Evolutionary conservation across 495 filamentous ascomycete genomes (phyloP), one percentile per base, ranked within the genome.

Genomic region (Barbatosphaeria neglecta): DNA sequence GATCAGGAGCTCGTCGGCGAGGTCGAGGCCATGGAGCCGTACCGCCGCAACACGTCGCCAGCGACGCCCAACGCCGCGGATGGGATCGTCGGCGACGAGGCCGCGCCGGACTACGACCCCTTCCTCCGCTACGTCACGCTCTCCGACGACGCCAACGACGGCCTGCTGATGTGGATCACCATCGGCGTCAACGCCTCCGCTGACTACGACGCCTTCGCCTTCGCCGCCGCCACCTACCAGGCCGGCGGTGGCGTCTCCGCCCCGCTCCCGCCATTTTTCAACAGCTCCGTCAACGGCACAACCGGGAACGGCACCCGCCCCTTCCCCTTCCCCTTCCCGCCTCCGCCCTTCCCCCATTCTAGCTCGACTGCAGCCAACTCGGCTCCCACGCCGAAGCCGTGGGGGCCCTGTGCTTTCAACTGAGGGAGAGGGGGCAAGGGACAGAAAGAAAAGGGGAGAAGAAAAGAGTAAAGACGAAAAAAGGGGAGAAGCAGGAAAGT

Each of bases 81-180:
- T 50, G 42, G 43, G 41, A 62, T 63, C 41, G 61, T 59, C 17
- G 50, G 54, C n/a, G 59, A 62, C 49, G 56, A 58, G 18, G 62
- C 61, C 1, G 60, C 58, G 17, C 41, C 55, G n/a, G 55, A 62
- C 42, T 64, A 65, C 50, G 65, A 68, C 50, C 65, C 68, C n/a
- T 63, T 66, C 52, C 49, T 55, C 15, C 58, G 61, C 40, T 63
- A 60, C 47, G 56, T 73, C 28, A 67, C 68, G 42, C 72, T 80
- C 10, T 68, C 74, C 19, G 61, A 69, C n/a, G 53, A 52, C 16
- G 51, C 77, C 1, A 48, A 56, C 10, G 69, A 77, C 47, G 75
- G 76, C n/a, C 53, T 78, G 8, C 73, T 77, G 45, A 72, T 71
- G 13, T 77, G 70, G 69, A 76, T 76, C 45, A 41, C 39, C 22